Base-by-base conservation (phyloP, 225 moss, liverwort and hornwort species). In the Bryoerythrophyllum caledonicum region DNA sequence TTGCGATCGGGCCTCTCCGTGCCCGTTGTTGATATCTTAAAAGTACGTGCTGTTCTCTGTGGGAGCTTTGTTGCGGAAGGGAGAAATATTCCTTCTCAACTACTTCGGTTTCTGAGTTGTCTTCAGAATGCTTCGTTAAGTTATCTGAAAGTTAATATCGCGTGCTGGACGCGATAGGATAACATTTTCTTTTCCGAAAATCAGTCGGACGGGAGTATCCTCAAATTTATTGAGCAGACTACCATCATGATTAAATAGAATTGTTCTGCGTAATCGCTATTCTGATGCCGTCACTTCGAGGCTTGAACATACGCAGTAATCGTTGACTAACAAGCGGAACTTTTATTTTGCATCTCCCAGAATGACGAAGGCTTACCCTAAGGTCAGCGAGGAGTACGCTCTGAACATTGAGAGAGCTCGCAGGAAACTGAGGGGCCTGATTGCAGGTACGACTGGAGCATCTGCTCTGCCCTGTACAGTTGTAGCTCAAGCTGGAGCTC, bases 331-430 rank as follows among this genome's bases (percentile, higher is more conserved):
- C 5, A 34, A 43, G 19, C 0, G 6, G 2, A 34, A 8, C 8
- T 40, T 1, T 1, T 3, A 4, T 51, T 23, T 4, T 60, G 7
- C 60, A 5, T 61, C 54, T 56, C 55, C 1, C 82, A 88, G 88
- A 52, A 89, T 89, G 86, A 75, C 82, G 73, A 99, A 99, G 81
- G 67, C 55, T 0, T 99, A 99, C 67, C 97, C 97, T 0, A 81
- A 82, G 74, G 97, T 99, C 37, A 91, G 90, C 71, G 86, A 88
- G 75, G 83, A 95, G 82, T 99, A 99, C 56, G 77, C 86, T 74
- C 76, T 63, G 26, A 90, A 90, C 24, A 48, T 95, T 49, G 90
- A 92, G 75, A 90, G 68, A 72, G 85, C 86, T 19, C 90, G 86
- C 66, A 81, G 89, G 82, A 93, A 93, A 78, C 49, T 95, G 60